Conservation (phyloP, 768 basidiomycete genomes). For the Suillus americanus region DNA sequence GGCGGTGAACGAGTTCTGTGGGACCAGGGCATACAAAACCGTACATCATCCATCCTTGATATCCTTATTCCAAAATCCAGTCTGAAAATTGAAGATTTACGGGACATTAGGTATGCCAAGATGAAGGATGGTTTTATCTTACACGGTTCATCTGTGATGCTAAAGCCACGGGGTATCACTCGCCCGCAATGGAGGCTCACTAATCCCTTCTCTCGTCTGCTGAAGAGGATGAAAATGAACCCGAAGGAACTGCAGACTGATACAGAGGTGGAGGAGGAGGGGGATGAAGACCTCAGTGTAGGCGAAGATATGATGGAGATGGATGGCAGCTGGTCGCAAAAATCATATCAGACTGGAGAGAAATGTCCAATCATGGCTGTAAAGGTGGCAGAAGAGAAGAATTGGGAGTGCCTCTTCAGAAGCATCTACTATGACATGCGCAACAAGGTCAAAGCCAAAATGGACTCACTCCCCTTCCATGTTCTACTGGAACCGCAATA, state of each 20-base stretch:
- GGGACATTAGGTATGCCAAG: background rate
- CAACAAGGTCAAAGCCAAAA: background rate
- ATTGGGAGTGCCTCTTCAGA: background rate
- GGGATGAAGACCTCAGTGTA: background rate
- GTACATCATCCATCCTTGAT: background rate
- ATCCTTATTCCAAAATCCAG: too few species aligned
- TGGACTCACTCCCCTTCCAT: background rate
- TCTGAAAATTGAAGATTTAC: background rate
- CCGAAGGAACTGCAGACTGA: background rate
- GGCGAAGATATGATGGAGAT: background rate
- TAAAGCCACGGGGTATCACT: background rate
- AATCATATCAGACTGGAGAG: background rate
- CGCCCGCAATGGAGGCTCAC: background rate
- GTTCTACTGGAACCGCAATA: background rate
- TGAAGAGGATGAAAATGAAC: background rate
- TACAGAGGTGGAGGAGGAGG: background rate
- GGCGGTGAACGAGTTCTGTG: background rate
- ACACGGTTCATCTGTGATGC: background rate
- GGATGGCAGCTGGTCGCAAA: background rate
- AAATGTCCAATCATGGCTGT: background rate
- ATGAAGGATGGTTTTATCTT: background rate
- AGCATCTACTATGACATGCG: background rate
- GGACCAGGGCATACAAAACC: background rate
- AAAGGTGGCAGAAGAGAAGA: background rate
- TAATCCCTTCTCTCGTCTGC: background rate